Percentiles rank a stretch among this genome's conserved stretches.
phyloP scores from a whole-genome alignment of 441 rosid genomes.

The Capsella rubella region DNA sequence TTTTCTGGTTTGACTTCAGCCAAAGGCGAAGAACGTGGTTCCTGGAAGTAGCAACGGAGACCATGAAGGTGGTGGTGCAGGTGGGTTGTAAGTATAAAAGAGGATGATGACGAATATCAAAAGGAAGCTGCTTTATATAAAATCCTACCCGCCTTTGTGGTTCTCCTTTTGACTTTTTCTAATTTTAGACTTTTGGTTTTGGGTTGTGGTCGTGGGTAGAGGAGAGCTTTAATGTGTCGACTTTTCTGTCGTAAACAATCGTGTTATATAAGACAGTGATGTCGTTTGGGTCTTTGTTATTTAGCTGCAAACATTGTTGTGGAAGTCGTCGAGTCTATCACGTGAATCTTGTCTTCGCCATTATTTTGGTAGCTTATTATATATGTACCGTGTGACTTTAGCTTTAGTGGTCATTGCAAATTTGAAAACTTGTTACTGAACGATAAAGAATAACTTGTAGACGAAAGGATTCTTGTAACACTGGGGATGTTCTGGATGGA shows the following conservation, averaged over 20 bases:
- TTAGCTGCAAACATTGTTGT: slow-evolving; percentile 35
- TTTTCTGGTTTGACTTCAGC: slow-evolving; percentile 25
- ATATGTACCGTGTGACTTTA: neutral
- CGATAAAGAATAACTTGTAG: neutral
- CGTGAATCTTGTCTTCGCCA: neutral
- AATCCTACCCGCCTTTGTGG: slow-evolving; percentile 39
- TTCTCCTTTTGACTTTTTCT: slow-evolving; percentile 42
- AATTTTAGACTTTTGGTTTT: slow-evolving; percentile 30
- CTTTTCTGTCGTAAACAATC: slow-evolving; percentile 39
- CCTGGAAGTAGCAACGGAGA: slow-evolving; percentile 34
- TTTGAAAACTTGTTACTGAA: neutral
- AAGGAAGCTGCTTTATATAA: slow-evolving; percentile 41
- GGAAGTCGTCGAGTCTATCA: slow-evolving; percentile 17
- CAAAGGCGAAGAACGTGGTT: slow-evolving; percentile 32
- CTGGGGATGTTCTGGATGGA: neutral
- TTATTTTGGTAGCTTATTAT: neutral
- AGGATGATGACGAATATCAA: slow-evolving; percentile 46
- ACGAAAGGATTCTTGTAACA: neutral
- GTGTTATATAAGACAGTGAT: slow-evolving; percentile 11
- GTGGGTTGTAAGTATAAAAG: slow-evolving; percentile 42
- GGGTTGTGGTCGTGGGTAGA: slow-evolving; percentile 18
- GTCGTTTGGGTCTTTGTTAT: slow-evolving; percentile 20
- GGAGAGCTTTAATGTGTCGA: slow-evolving; percentile 42
- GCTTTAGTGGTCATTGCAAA: neutral
- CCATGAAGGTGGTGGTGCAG: slow-evolving; percentile 32